Evolutionary conservation across 257 asterid genomes (phyloP).

Genomic region (Solanum pinnatisectum): DNA sequence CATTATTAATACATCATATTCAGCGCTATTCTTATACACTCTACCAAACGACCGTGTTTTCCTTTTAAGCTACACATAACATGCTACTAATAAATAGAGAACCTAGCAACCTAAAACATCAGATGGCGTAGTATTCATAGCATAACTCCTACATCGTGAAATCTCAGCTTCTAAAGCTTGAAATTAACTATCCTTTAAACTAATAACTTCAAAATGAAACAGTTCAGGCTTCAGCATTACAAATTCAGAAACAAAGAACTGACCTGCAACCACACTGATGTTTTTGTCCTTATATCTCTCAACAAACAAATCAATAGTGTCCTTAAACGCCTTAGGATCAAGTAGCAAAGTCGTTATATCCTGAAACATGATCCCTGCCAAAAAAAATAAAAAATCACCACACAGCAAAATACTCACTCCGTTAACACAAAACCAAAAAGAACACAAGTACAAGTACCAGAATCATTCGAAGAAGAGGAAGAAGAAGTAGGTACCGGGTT

Average conservation of each 20-base stretch:
- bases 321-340: constrained; percentile 80
- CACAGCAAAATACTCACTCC: background rate
- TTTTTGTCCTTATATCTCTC: constrained; percentile 67
- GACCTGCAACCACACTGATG: constrained; percentile 77
- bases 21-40: background rate
- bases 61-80: background rate
- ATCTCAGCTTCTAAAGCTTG: background rate
- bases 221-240: background rate
- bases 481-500: constrained; percentile 42
- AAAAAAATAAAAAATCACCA: background rate
- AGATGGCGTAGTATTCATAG: background rate
- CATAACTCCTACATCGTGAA: background rate
- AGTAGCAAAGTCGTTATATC: constrained; percentile 90
- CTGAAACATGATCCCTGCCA: constrained; percentile 76
- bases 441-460: background rate
- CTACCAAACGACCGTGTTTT: background rate
- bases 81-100: background rate
- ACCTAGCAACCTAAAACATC: background rate
- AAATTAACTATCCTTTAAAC: background rate
- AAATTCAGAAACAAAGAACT: background rate
- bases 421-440: background rate
- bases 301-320: constrained; percentile 80
- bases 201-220: background rate
- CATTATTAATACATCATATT: background rate
- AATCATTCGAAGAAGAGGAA: background rate